Base-by-base conservation (phyloP, 192 early-diverging fungal species). In the Coemansia sp. region DNA sequence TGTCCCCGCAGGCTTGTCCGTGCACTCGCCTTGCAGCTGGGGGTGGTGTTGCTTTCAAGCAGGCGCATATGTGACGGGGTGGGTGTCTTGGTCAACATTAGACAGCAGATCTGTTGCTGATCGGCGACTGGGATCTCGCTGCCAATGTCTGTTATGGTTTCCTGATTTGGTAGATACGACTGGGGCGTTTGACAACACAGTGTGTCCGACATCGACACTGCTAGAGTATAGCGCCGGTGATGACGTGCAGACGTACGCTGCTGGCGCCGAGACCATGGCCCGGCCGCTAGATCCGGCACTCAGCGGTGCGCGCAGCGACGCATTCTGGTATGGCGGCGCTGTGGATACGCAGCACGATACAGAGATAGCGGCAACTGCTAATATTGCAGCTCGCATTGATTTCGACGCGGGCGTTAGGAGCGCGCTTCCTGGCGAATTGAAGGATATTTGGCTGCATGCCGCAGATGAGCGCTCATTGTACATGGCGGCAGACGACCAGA, bases 71-170 rank as follows among this genome's bases (percentile, higher is more conserved):
- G n/a, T n/a, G n/a, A n/a, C n/a, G n/a, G n/a, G n/a, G n/a, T n/a
- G n/a, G n/a, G n/a, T n/a, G n/a, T n/a, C n/a, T n/a, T n/a, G n/a
- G n/a, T n/a, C n/a, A n/a, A n/a, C n/a, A n/a, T n/a, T n/a, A n/a
- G n/a, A n/a, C n/a, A n/a, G n/a, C n/a, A n/a, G 44, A 46, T 46
- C 15, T 22, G 23, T 36, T 22, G 50, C 21, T 36, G 38, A 53
- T 53, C 50, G 27, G 14, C 22, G 20, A 12, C 34, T 40, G 30
- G 20, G 41, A 32, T 45, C 11, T 14, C 15, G 41, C 53, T 34
- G 30, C 43, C 39, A 44, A 47, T 57, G 34, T 32, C 44, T 47
- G 55, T 38, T 57, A 23, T 47, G 28, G 45, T 46, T 57, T 57
- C 44, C 14, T 9, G 19, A 27, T 9, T 8, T 3, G 15, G 44